phyloP scores from a whole-genome alignment of 768 basidiomycete species.

The Phaffia tasmanica region DNA sequence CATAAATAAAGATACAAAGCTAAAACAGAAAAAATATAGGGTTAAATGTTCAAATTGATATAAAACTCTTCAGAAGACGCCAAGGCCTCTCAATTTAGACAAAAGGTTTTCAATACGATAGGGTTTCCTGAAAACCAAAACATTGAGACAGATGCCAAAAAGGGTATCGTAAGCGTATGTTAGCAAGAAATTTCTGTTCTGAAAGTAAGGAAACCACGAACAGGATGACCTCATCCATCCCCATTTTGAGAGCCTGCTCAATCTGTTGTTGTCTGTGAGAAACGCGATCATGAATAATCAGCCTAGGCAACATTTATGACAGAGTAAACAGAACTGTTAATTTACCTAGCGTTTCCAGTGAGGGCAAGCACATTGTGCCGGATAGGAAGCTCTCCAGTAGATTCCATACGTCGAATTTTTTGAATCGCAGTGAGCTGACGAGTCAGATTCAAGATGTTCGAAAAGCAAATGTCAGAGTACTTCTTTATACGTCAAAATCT shows the following conservation, averaged over 20 bases:
- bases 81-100: constrained; percentile 5
- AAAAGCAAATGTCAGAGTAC: neutral
- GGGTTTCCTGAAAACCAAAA: neutral
- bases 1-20: no score
- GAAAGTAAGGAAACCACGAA: neutral
- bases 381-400: constrained; percentile 1
- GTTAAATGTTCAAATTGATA: no score
- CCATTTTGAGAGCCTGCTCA: neutral
- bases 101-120: constrained; percentile 17
- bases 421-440: constrained; percentile 26
- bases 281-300: neutral
- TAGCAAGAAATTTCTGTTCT: neutral
- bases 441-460: neutral
- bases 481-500: neutral
- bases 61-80: neutral
- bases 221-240: neutral
- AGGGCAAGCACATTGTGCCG: constrained; percentile 26
- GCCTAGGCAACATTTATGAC: no score
- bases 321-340: neutral
- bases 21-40: no score
- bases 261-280: constrained; percentile 9
- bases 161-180: neutral
- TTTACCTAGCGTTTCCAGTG: constrained; percentile 9
- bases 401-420: constrained; percentile 25
- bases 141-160: no score